phyloP scores from a whole-genome alignment of 345 rosid genomes.

The Citrus sinensis region DNA sequence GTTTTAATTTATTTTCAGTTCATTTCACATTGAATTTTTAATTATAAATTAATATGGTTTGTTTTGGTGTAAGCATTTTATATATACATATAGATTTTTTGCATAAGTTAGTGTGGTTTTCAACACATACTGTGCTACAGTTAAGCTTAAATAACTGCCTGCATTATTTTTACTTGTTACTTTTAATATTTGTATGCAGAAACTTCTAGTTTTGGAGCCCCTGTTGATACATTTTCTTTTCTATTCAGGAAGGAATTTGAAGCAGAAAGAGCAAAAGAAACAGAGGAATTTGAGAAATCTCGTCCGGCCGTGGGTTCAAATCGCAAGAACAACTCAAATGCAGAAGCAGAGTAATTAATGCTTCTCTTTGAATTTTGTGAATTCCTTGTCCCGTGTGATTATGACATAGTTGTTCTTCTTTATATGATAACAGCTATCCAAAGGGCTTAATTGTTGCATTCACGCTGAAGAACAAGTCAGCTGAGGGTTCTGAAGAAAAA shows the following conservation, averaged over 20 bases:
- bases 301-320: slow-evolving; percentile 35
- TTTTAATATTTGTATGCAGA: not conserved
- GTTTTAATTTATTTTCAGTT: not conserved
- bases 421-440: slow-evolving; percentile 54
- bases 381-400: not conserved
- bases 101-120: not conserved
- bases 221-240: not conserved
- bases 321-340: slow-evolving; percentile 40
- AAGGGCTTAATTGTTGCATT: slow-evolving; percentile 88
- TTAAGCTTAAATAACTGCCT: no score
- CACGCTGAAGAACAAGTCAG: slow-evolving; percentile 46
- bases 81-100: not conserved
- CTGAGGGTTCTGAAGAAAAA: slow-evolving; percentile 37
- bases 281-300: slow-evolving; percentile 40
- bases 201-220: not conserved
- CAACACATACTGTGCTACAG: not conserved
- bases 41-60: not conserved
- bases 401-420: slow-evolving; percentile 12
- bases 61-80: not conserved
- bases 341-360: slow-evolving; percentile 49
- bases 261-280: slow-evolving; percentile 52
- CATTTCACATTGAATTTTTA: no score
- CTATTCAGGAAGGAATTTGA: slow-evolving; percentile 81
- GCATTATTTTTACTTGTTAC: no score
- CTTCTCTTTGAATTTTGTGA: not conserved